Base-by-base conservation (phyloP, 73 alveolate genomes). In the Stentor coeruleus region DNA sequence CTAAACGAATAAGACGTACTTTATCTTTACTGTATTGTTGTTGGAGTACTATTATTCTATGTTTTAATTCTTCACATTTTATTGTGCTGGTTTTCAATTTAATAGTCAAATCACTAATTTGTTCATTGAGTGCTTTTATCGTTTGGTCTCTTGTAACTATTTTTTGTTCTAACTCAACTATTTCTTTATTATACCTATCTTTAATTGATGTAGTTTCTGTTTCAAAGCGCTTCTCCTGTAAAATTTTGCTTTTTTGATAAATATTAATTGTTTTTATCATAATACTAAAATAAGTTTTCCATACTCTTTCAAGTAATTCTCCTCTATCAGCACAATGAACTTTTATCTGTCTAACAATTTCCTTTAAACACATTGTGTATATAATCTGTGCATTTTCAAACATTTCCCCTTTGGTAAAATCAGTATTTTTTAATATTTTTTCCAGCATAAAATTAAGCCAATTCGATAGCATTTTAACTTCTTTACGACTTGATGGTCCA, bases 321-420 rank as follows among this genome's bases (percentile, higher is more conserved):
- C 89, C 92, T 86, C 92, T 59, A 40, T 83, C 59, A 3, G 59
- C 30, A 40, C 92, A 86, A 3, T 81, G 76, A 33, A 82, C 80
- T 28, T 81, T 30, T 6, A 86, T 86, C 39, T 86, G 84, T 57
- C 92, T 59, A 3, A 79, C 81, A 3, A 86, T 36, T 35, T 86
- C 89, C 26, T 83, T 41, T 41, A 86, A 86, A 3, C 89, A 74
- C 26, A 82, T 85, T 35, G 88, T 77, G 58, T 83, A 86, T 3
- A 86, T 81, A 39, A 83, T 42, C 75, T 83, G 88, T 0, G 72
- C 58, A 36, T 14, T 38, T 31, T 75, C 83, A 38, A 75, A 36
- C 26, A 40, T 31, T 75, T 75, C 59, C 20, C 38, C 83, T 39
- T 31, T 15, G 83, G 15, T 75, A 37, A 11, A 35, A 2, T 36